These are phyloP conservation scores for Macrotyloma uniflorum DNA, from an alignment of 306 rosid genomes.

Conservation along the genomic window DNA sequence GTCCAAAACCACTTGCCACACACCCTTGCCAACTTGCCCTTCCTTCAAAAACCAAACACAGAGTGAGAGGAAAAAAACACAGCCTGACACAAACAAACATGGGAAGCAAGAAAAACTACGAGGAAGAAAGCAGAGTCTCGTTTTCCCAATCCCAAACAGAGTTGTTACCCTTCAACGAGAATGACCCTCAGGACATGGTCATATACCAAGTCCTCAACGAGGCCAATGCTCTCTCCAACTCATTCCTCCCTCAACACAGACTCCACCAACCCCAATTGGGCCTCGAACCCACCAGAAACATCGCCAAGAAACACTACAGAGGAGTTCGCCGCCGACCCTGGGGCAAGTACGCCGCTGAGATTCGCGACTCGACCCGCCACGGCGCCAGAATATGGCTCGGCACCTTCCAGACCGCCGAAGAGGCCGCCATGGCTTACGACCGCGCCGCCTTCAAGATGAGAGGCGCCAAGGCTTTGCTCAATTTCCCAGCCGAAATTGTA, in stretches of 20 bases:
- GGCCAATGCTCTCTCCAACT: slow-evolving; percentile 44
- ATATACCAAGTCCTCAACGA: slow-evolving; percentile 80
- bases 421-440: slow-evolving; percentile 90
- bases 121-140: slow-evolving; percentile 42
- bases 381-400: slow-evolving; percentile 90
- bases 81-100: neutral
- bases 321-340: slow-evolving; percentile 88
- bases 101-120: neutral
- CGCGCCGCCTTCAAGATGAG: slow-evolving; percentile 83
- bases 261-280: slow-evolving; percentile 20
- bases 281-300: slow-evolving; percentile 43
- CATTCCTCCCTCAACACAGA: slow-evolving; percentile 31
- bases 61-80: no score
- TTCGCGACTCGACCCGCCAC: slow-evolving; percentile 72
- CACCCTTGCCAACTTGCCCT: slow-evolving; percentile 22
- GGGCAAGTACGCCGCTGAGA: slow-evolving; percentile 96
- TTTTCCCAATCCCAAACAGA: slow-evolving; percentile 65
- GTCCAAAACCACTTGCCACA: neutral
- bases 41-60: neutral
- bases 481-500: slow-evolving; percentile 68
- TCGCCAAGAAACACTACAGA: slow-evolving; percentile 78
- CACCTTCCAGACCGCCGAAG: slow-evolving; percentile 84
- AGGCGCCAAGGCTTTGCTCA: slow-evolving; percentile 77
- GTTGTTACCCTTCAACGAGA: slow-evolving; percentile 72
- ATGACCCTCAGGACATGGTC: slow-evolving; percentile 90